These are phyloP conservation scores for Neophaeococcomyces mojaviensis DNA, from an alignment of 2,329 filamentous ascomycete genomes.

Conservation along the genomic window DNA sequence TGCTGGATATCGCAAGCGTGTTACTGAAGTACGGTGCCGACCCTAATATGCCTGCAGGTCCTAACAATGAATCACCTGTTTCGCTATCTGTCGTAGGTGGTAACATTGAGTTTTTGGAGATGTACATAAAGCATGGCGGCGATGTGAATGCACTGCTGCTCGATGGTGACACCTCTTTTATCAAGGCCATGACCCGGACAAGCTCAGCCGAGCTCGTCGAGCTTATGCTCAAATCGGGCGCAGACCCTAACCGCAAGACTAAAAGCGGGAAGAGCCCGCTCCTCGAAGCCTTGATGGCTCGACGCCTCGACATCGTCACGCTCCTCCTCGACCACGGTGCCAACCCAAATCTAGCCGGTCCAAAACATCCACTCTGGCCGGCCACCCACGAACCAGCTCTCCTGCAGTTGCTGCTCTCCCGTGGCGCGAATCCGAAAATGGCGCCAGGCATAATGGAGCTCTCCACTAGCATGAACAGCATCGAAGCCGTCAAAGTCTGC, in stretches of 20 bases:
- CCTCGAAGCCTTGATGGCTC: constrained; percentile 53
- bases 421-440: constrained; percentile 55
- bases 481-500: constrained; percentile 53
- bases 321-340: constrained; percentile 52
- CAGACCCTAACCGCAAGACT: constrained; percentile 53
- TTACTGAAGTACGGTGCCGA: constrained; percentile 60
- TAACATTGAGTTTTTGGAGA: constrained; percentile 50
- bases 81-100: constrained; percentile 44
- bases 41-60: constrained; percentile 45
- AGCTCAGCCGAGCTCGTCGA: constrained; percentile 50
- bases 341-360: constrained; percentile 60
- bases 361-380: constrained; percentile 63
- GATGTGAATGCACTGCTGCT: constrained; percentile 48
- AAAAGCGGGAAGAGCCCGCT: constrained; percentile 55
- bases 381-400: constrained; percentile 52
- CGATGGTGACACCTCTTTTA: constrained; percentile 55
- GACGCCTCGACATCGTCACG: constrained; percentile 50
- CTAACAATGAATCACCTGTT: constrained; percentile 50
- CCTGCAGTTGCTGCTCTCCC: constrained; percentile 50
- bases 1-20: constrained; percentile 49
- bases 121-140: constrained; percentile 56
- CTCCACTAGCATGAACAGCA: constrained; percentile 55
- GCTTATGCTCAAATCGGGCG: constrained; percentile 53
- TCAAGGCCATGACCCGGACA: constrained; percentile 53
- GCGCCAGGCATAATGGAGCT: constrained; percentile 58